Evolutionary conservation across 2,329 filamentous ascomycete genomes (phyloP).

Genomic region (Arthrobotrys megalospora): DNA sequence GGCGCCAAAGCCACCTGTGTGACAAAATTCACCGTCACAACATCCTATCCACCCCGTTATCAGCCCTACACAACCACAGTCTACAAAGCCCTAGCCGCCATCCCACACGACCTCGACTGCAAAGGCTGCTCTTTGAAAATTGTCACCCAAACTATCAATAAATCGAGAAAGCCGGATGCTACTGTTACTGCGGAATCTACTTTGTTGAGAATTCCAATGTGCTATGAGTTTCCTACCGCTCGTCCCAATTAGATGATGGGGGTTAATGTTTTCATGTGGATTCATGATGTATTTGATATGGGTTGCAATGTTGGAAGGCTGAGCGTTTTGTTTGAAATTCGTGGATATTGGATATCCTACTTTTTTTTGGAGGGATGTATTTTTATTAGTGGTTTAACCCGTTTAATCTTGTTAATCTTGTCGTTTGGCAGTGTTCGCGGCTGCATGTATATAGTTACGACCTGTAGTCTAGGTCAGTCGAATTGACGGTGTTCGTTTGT

Average conservation of each 20-base stretch:
- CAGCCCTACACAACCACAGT: slow-evolving; percentile 24
- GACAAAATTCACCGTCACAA: slow-evolving; percentile 35
- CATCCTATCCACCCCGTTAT: slow-evolving; percentile 7
- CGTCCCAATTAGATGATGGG: not conserved
- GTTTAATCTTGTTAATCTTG: too few relatives aligned
- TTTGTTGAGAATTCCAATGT: slow-evolving; percentile 34
- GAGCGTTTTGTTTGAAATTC: too few relatives aligned
- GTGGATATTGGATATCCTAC: too few relatives aligned
- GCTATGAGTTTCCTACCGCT: slow-evolving; percentile 20
- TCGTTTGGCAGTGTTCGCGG: too few relatives aligned
- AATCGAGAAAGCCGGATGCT: not conserved
- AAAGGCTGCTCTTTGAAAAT: slow-evolving; percentile 32
- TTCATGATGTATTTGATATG: not conserved
- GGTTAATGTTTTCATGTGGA: too few relatives aligned
- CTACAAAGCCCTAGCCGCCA: slow-evolving; percentile 30
- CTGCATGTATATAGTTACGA: too few relatives aligned
- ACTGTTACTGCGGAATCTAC: slow-evolving; percentile 31
- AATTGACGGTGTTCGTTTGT: too few relatives aligned
- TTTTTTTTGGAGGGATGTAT: too few relatives aligned
- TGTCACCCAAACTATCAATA: slow-evolving; percentile 29
- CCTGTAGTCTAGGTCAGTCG: too few relatives aligned
- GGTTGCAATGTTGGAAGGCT: too few relatives aligned
- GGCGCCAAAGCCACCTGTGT: slow-evolving; percentile 5
- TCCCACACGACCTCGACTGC: slow-evolving; percentile 38
- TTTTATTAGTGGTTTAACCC: too few relatives aligned